Conservation (phyloP, 306 rosid species). For the Rubus idaeus region DNA sequence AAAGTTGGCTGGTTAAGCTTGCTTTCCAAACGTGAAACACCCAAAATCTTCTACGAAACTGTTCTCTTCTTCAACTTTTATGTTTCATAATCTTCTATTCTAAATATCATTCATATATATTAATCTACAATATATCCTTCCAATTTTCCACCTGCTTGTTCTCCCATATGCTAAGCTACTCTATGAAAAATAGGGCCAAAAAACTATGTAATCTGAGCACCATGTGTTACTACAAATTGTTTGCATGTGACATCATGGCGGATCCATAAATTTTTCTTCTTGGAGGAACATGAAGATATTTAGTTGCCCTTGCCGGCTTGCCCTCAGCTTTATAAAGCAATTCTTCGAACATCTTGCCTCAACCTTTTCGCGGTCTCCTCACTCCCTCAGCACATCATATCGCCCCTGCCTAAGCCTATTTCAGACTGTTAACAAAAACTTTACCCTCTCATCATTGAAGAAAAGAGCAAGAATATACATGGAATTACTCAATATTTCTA, state of each 20-base stretch:
- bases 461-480: too few relatives aligned
- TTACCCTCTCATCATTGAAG: too few relatives aligned
- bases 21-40: conserved; percentile 31
- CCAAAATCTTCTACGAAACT: conserved; percentile 23
- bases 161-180: neutral
- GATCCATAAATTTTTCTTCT: neutral
- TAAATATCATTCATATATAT: neutral
- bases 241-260: too few relatives aligned
- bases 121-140: neutral
- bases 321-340: neutral
- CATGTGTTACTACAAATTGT: too few relatives aligned
- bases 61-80: conserved; percentile 10
- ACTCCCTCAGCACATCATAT: neutral
- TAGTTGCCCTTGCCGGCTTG: neutral
- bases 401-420: neutral
- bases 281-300: neutral
- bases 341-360: neutral
- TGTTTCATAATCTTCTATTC: conserved; percentile 8
- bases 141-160: neutral
- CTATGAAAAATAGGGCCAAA: neutral
- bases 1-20: conserved; percentile 50
- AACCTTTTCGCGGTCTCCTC: neutral
- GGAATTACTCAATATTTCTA: too few relatives aligned
- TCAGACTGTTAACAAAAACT: neutral
- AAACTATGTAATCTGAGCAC: neutral